Base-by-base conservation (phyloP, 2,329 filamentous ascomycete genomes). In the Fusarium anguioides region DNA sequence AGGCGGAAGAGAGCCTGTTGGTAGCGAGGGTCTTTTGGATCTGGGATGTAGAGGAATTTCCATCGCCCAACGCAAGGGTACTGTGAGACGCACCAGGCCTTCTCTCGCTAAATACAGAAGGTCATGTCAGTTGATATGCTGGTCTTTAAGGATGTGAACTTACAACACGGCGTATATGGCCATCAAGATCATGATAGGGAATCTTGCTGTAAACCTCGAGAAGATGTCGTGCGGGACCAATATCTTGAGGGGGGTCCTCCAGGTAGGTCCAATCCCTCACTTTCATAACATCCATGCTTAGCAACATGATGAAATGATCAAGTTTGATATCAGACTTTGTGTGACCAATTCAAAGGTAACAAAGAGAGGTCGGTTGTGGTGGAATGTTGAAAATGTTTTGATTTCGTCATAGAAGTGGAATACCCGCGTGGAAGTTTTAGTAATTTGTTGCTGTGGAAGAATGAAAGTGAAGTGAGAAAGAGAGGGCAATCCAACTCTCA, bases 11-110 rank as follows among this genome's bases (percentile, higher is more conserved):
- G 75, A 10, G 79, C 80, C 44, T 79, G 74, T 47, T 77, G 79
- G 64, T 83, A 83, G 44, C 76, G 78, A 8, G 79, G 75, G 60
- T 84, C 81, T 35, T 75, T 66, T 20, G 74, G 71, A 44, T 82
- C 78, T 12, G 76, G 74, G n/a, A 83, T 74, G 39, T 78, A 79
- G 17, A 84, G 75, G 56, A 85, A 85, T 44, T 81, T 82, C 80
- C 82, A 84, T 42, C 81, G 78, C n/a, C 83, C 82, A 51, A 84
- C 78, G 66, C 77, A 83, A 24, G 82, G 80, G 59, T 79, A 79
- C 9, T 78, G 78, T 39, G 80, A 80, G 44, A 81, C 70, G 26
- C 76, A 76, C 83, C 83, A 84, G 8, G 82, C 78, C 39, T 78
- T 75, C 57, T 83, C 80, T 62, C 83, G 78, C 83, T 84, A 49